Percentiles rank a stretch among this genome's conserved stretches.
Conservation (phyloP, 2,329 filamentous ascomycete species). For the Claviceps capensis region DNA sequence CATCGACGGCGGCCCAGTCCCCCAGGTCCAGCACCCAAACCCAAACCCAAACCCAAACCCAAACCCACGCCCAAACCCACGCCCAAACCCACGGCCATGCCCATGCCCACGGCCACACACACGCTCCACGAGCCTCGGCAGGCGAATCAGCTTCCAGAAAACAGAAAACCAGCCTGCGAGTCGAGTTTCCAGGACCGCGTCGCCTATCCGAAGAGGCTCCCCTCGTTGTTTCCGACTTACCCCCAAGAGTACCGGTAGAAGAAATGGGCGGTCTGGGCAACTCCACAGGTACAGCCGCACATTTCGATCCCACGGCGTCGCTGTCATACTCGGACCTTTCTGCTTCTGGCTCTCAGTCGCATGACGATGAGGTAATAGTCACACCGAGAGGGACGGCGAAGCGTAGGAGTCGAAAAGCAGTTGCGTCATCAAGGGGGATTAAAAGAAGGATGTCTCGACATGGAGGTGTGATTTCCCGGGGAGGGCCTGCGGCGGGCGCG, state of each 20-base stretch:
- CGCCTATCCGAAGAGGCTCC: not conserved
- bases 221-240: not conserved
- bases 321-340: conserved; percentile 4
- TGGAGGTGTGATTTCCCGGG: not conserved
- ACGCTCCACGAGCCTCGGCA: not conserved
- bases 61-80: no score
- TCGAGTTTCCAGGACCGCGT: not conserved
- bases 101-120: not conserved
- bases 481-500: not conserved
- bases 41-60: not conserved
- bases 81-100: no score
- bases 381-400: not conserved
- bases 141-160: conserved; percentile 11
- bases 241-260: conserved; percentile 16
- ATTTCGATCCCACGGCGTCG: conserved; percentile 20
- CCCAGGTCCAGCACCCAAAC: not conserved
- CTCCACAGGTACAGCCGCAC: conserved; percentile 22
- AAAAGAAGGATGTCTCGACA: not conserved
- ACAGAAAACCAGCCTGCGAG: conserved; percentile 8
- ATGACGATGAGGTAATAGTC: not conserved
- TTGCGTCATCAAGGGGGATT: no score
- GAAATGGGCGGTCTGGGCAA: conserved; percentile 23
- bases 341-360: conserved; percentile 3
- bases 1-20: not conserved
- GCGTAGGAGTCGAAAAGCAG: conserved; percentile 4